Evolutionary conservation across 345 rosid genomes (phyloP), one percentile per base, ranked within the genome.

Genomic region (Orychophragmus violaceus): DNA sequence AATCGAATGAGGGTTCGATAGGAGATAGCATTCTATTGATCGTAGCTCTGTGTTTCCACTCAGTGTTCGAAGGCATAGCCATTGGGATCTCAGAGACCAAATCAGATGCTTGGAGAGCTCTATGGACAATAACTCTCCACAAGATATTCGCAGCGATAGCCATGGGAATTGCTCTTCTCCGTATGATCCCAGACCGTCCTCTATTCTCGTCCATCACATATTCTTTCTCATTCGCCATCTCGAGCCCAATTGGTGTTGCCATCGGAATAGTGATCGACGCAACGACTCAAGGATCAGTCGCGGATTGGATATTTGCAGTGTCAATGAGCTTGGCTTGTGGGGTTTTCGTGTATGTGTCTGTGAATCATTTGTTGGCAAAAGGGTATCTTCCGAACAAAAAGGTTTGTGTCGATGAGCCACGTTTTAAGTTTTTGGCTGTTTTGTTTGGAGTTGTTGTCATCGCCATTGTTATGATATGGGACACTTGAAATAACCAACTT

Each of bases 291-390:
- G 88, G 94, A n/a, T n/a, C 21, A 1, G 82, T 87, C 14, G 91
- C 94, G 0, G 91, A 83, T 66, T 91, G 91, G 96, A 79, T 82
- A 53, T 88, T 69, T 25, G 91, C 91, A 17, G 78, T 88, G 33
- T 86, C 96, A 1, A 86, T 82, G 88, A 87, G 91, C 18, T 59
- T 91, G 53, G 95, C 97, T 0, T 84, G 97, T 52, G 94, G 97
- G 8, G 79, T 91, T 18, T 88, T 88, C 70, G 33, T 88, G 52
- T 90, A 84, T 44, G 93, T 90, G 3, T 79, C 95, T 0, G 86
- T 90, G 53, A 88, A 86, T 64, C 93, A 88, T 77, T 79, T 87
- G 39, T 53, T 87, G 19, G 55, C 86, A 9, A 85, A 88, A 72
- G 88, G 96, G 5, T 85, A 84, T 74, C 19, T 12, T 3, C 85